Evolutionary conservation across 179 eudicot species (phyloP).

Genomic region (Vitellaria paradoxa): DNA sequence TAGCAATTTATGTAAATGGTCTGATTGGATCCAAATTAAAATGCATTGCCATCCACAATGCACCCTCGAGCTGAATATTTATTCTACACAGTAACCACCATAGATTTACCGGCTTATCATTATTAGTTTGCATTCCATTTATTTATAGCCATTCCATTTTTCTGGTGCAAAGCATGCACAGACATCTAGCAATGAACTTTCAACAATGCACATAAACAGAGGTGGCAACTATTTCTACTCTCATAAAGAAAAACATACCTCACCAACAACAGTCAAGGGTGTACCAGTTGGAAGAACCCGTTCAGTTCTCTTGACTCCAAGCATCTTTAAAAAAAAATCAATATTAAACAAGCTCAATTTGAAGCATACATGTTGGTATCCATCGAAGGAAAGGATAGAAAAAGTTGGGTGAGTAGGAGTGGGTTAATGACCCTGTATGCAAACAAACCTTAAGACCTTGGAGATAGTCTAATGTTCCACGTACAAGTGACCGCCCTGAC

Average conservation of each 20-base stretch:
- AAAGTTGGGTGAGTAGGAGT: neutral
- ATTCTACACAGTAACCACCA: neutral
- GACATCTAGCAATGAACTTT: neutral
- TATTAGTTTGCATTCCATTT: neutral
- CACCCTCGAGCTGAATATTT: neutral
- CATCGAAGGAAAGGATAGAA: neutral
- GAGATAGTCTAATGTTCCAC: slow-evolving; percentile 82
- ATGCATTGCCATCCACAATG: neutral
- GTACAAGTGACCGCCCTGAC: slow-evolving; percentile 83
- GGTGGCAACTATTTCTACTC: neutral
- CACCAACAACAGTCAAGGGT: slow-evolving; percentile 91
- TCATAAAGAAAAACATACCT: slow-evolving; percentile 51
- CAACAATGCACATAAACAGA: slow-evolving; percentile 1
- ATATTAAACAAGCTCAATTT: slow-evolving; percentile 17
- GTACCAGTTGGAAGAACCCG: slow-evolving; percentile 95
- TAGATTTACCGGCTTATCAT: neutral
- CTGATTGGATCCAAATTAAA: neutral
- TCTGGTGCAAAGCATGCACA: neutral
- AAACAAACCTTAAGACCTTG: slow-evolving; percentile 78
- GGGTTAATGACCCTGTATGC: neutral
- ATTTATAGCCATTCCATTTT: neutral
- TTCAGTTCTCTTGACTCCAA: slow-evolving; percentile 92
- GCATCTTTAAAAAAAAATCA: slow-evolving; percentile 57
- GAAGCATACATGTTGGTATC: slow-evolving; percentile 2
- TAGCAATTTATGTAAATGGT: neutral